A percentile compares a stretch with the other conserved stretches of the same genome.
phyloP scores from a whole-genome alignment of 2,329 filamentous ascomycete genomes.

The Purpureocillium lavendulum region DNA sequence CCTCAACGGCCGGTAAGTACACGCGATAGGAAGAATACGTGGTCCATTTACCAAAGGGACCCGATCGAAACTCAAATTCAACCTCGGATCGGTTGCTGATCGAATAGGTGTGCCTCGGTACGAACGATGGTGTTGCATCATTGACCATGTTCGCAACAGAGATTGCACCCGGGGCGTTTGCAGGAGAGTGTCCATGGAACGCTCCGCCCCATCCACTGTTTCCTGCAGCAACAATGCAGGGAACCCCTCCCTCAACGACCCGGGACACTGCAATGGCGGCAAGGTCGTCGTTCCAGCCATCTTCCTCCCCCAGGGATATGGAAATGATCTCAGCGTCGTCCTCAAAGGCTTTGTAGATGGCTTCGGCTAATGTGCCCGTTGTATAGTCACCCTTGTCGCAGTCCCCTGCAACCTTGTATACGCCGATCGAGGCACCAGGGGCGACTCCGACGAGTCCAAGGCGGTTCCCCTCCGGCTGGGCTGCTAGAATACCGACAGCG shows the following conservation, averaged over 20 bases:
- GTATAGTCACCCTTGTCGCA: slow-evolving; percentile 49
- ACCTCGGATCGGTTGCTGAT: no score
- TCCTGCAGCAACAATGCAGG: slow-evolving; percentile 42
- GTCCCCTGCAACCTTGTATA: slow-evolving; percentile 49
- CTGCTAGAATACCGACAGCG: slow-evolving; percentile 54
- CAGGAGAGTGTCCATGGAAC: slow-evolving; percentile 40
- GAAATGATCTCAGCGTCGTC: slow-evolving; percentile 49
- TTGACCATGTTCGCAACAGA: no score
- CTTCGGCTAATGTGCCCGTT: no score
- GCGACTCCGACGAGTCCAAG: slow-evolving; percentile 50
- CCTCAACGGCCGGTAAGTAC: no score
- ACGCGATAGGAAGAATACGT: no score
- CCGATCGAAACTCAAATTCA: no score
- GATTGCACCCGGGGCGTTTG: slow-evolving; percentile 31
- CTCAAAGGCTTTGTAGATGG: slow-evolving; percentile 51
- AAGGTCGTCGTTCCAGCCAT: slow-evolving; percentile 42
- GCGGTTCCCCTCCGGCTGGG: slow-evolving; percentile 42
- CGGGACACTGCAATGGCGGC: slow-evolving; percentile 40
- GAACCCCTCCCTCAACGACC: slow-evolving; percentile 44
- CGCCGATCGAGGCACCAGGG: slow-evolving; percentile 44
- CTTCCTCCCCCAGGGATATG: slow-evolving; percentile 39
- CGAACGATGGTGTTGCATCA: no score
- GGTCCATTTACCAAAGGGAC: no score
- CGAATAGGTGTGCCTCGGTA: no score
- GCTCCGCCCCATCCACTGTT: slow-evolving; percentile 37